Percentiles rank a stretch among this genome's conserved stretches.
phyloP scores from a whole-genome alignment of 768 basidiomycete genomes.

The Mycena alexandri region DNA sequence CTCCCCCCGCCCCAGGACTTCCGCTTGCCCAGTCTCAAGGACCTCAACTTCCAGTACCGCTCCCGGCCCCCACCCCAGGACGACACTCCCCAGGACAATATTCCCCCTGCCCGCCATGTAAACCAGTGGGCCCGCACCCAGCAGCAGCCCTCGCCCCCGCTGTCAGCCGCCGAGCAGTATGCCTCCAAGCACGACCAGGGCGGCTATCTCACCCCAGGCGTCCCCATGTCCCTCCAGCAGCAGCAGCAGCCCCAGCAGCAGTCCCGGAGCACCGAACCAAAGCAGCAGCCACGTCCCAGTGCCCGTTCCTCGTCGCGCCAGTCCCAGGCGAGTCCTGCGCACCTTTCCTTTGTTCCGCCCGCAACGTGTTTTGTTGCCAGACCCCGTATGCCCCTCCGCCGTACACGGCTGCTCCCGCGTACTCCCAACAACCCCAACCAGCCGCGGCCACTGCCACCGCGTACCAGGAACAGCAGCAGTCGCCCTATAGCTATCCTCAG shows the following conservation, averaged over 20 bases:
- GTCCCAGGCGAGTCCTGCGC: slow-evolving; percentile 27
- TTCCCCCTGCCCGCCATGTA: slow-evolving; percentile 45
- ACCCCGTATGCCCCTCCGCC: slow-evolving; percentile 13
- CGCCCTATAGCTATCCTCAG: slow-evolving; percentile 10
- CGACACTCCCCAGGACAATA: slow-evolving; percentile 44
- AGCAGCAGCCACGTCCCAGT: slow-evolving; percentile 12
- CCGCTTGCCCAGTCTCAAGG: slow-evolving; percentile 79
- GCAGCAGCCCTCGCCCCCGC: slow-evolving; percentile 63
- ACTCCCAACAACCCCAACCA: slow-evolving; percentile 22
- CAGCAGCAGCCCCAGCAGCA: slow-evolving; percentile 26
- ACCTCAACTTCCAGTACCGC: slow-evolving; percentile 71
- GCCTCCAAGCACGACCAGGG: slow-evolving; percentile 63
- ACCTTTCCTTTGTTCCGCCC: slow-evolving; percentile 5
- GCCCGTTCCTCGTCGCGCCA: slow-evolving; percentile 30
- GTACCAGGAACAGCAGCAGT: slow-evolving; percentile 24
- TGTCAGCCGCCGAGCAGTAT: slow-evolving; percentile 62
- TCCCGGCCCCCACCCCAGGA: slow-evolving; percentile 45
- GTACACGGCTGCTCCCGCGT: slow-evolving; percentile 2
- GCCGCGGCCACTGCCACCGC: neutral
- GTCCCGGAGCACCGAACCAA: slow-evolving; percentile 3
- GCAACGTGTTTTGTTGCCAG: slow-evolving; percentile 28
- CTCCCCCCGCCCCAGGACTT: slow-evolving; percentile 57
- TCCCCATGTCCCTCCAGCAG: slow-evolving; percentile 38
- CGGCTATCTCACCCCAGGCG: slow-evolving; percentile 58
- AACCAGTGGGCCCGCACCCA: slow-evolving; percentile 51